Evolutionary conservation across 768 basidiomycete species (phyloP), one percentile per base, ranked within the genome.

Genomic region (Cystofilobasidium ferigula): DNA sequence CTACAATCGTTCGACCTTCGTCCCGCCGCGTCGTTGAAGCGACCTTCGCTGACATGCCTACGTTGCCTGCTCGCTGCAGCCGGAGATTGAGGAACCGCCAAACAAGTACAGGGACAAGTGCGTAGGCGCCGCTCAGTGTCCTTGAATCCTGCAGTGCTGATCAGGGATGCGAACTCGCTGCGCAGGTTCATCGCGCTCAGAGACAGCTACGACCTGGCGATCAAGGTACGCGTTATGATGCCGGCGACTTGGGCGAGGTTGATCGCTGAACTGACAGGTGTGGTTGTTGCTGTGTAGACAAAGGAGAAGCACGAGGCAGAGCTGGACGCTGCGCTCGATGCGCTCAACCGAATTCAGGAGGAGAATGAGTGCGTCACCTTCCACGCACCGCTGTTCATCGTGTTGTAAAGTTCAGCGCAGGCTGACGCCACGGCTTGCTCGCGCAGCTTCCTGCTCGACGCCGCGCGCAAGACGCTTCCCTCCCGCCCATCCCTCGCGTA

Each of bases 61-160:
- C n/a, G n/a, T n/a, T n/a, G n/a, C n/a, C n/a, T n/a, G n/a, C n/a
- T n/a, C n/a, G 42, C 40, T 4, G 5, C 51, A 54, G 51, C 28
- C 30, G 28, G 51, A 54, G 18, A 22, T 54, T 7, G 51, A 54
- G 13, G 51, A 54, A 22, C 28, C 51, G 28, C 51, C 51, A 2
- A 54, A 54, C 30, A 54, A 54, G 51, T 54, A 54, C 51, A 12
- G 51, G 30, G 51, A 54, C 51, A 54, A 54, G 51, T 54, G 30
- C 3, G 45, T 9, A 16, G 16, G 8, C 38, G 16, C 16, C 38
- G 9, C 9, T 40, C 38, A 40, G 9, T 40, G 38, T 40, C 38
- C 9, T 9, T 8, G 38, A 40, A 40, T 16, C 9, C 8, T 16
- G 9, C 16, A 40, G 38, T 20, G 43, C 10, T 20, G 45, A 3